A percentile compares a stretch with the other conserved stretches of the same genome.
Conservation (phyloP, 768 basidiomycete genomes). For the Hemileccinum rubropunctum region DNA sequence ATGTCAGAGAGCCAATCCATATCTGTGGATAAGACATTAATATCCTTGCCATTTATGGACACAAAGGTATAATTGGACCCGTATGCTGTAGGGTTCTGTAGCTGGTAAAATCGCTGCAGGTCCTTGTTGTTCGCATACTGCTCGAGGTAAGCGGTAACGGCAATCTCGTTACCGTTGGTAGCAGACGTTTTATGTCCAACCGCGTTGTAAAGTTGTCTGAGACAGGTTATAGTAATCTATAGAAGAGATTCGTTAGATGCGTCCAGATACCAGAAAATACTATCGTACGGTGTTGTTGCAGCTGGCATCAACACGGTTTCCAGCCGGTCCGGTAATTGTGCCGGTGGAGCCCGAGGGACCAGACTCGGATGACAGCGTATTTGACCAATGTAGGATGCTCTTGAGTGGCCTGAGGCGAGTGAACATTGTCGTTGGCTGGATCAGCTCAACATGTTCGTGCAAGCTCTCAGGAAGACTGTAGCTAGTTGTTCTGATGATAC, state of each 20-base stretch:
- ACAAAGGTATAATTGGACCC: constrained; percentile 51
- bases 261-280: neutral
- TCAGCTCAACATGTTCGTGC: constrained; percentile 58
- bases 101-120: constrained; percentile 47
- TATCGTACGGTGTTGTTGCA: constrained; percentile 39
- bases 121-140: constrained; percentile 31
- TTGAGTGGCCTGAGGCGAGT: constrained; percentile 37
- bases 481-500: constrained; percentile 58
- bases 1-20: constrained; percentile 5
- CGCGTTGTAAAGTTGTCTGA: constrained; percentile 55
- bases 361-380: constrained; percentile 3
- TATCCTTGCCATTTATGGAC: constrained; percentile 51
- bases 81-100: constrained; percentile 47
- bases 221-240: constrained; percentile 49
- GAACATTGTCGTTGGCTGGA: constrained; percentile 57
- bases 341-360: constrained; percentile 1
- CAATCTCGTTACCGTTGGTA: constrained; percentile 48
- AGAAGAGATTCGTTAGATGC: neutral
- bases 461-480: constrained; percentile 67
- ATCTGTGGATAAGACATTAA: neutral
- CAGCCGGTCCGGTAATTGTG: constrained; percentile 30
- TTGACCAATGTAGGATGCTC: constrained; percentile 38
- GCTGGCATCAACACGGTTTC: constrained; percentile 43
- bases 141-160: constrained; percentile 49
- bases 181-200: constrained; percentile 43